Percentiles rank a stretch among this genome's conserved stretches.
Conservation (phyloP, 441 rosid genomes). For the Hura crepitans region DNA sequence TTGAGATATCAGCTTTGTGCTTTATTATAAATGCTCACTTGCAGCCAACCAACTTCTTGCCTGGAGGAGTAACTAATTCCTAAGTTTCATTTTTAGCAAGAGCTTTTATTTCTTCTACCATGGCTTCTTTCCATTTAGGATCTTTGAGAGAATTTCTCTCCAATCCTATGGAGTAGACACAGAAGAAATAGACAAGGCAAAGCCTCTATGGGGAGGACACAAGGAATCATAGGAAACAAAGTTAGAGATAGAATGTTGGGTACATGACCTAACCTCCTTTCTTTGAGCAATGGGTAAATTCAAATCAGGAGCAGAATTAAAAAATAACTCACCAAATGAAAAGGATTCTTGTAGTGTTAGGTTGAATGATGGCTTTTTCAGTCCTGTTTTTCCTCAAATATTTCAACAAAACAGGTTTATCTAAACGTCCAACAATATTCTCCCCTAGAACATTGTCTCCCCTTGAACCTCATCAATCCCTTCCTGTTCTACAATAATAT, state of each 20-base stretch:
- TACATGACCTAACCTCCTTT: not conserved
- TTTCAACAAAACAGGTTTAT: too few species aligned
- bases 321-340: not conserved
- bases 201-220: not conserved
- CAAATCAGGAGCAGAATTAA: not conserved
- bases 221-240: not conserved
- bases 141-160: not conserved
- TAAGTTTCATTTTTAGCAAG: not conserved
- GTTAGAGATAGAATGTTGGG: not conserved
- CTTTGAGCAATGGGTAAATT: not conserved
- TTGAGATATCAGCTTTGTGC: too few species aligned
- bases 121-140: not conserved
- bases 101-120: not conserved
- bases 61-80: not conserved
- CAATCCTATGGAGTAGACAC: too few species aligned
- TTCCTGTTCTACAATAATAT: too few species aligned
- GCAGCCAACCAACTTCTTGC: too few species aligned
- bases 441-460: too few species aligned
- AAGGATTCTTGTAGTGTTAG: not conserved
- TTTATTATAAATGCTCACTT: not conserved
- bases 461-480: too few species aligned
- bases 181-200: not conserved
- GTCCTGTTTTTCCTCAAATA: too few species aligned
- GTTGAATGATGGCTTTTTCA: not conserved
- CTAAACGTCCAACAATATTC: too few species aligned